Evolutionary conservation across 163 green algal species (phyloP).

Genomic region (Chlorella variabilis): DNA sequence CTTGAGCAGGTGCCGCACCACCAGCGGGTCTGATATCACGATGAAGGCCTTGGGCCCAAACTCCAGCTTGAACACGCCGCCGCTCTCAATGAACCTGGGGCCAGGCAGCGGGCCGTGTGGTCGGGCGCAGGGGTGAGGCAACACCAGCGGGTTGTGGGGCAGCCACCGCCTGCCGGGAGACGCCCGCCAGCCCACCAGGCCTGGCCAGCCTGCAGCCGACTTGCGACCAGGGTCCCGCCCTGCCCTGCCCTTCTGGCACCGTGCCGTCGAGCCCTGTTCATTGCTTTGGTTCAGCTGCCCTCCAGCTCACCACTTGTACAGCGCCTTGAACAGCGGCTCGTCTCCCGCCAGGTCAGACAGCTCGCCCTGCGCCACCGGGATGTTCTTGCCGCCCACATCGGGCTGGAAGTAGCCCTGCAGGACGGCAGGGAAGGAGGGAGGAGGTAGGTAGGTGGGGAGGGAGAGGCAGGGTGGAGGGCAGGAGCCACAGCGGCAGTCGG

Average conservation of each 20-base stretch:
- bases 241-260: too few species aligned
- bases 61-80: constrained; percentile 96
- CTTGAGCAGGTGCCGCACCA: constrained; percentile 92
- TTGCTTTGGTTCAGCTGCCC: too few species aligned
- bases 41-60: constrained; percentile 99
- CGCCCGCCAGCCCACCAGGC: too few species aligned
- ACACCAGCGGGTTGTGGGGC: neutral
- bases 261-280: too few species aligned
- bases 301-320: constrained; percentile 91
- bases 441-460: neutral
- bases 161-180: too few species aligned
- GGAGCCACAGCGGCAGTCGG: too few species aligned
- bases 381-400: constrained; percentile 89
- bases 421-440: neutral
- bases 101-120: neutral
- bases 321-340: constrained; percentile 90
- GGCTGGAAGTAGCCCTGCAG: constrained; percentile 85
- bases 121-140: neutral
- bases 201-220: too few species aligned
- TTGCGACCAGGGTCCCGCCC: too few species aligned
- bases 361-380: constrained; percentile 84
- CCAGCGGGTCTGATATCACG: constrained; percentile 96
- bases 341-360: constrained; percentile 89
- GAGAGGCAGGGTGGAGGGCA: neutral
- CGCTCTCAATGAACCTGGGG: constrained; percentile 90